Evolutionary conservation across 2,329 filamentous ascomycete species (phyloP).

Genomic region (Fusarium heterosporum): DNA sequence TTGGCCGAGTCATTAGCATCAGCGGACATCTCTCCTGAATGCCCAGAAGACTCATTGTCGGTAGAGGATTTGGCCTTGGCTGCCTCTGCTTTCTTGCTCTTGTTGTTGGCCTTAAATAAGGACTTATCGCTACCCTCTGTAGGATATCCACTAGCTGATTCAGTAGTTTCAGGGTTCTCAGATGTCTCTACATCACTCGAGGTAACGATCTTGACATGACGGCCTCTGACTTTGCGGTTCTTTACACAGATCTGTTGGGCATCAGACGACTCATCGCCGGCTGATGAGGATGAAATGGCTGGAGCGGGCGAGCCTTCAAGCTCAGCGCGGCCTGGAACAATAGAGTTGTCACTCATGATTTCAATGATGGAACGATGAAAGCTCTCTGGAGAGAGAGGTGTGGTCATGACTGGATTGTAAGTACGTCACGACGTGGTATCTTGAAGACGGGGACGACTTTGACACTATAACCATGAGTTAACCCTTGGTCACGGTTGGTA

Average conservation of each 20-base stretch:
- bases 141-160: neutral
- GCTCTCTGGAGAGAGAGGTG: conserved; percentile 12
- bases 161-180: neutral
- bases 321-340: conserved; percentile 2
- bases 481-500: neutral
- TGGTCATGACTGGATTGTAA: conserved; percentile 1
- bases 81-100: conserved; percentile 18
- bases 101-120: neutral
- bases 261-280: neutral
- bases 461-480: conserved; percentile 2
- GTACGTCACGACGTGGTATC: neutral
- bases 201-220: conserved; percentile 4
- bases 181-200: conserved; percentile 11
- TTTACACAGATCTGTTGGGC: conserved; percentile 2
- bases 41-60: conserved; percentile 17
- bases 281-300: conserved; percentile 8
- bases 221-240: neutral
- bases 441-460: neutral
- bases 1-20: conserved; percentile 4
- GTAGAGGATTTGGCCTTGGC: conserved; percentile 1
- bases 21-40: conserved; percentile 9
- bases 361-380: conserved; percentile 22
- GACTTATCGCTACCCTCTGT: neutral
- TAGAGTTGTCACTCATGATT: conserved; percentile 4
- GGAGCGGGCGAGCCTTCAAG: neutral